A percentile compares a stretch with the other conserved stretches of the same genome.
These are phyloP conservation scores for Ascochyta pisi DNA, from an alignment of 2,329 filamentous ascomycete genomes.

Conservation along the genomic window DNA sequence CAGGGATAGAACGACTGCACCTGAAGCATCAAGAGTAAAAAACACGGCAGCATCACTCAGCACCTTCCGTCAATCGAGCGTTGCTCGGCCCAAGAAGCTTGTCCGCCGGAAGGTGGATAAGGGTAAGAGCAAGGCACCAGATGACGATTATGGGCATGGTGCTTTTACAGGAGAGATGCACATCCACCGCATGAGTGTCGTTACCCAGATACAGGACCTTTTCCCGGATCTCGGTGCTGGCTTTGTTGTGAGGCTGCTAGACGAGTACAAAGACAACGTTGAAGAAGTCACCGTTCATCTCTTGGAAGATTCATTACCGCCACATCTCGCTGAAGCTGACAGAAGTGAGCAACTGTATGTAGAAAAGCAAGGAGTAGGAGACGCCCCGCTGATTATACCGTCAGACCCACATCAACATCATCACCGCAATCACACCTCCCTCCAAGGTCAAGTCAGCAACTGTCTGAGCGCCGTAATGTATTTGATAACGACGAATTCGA, in stretches of 20 bases:
- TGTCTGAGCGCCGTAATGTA: constrained; percentile 70
- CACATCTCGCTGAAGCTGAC: constrained; percentile 70
- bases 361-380: not conserved
- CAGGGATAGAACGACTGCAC: constrained; percentile 59
- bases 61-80: constrained; percentile 61
- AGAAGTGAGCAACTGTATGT: constrained; percentile 67
- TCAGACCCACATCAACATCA: constrained; percentile 25
- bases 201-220: constrained; percentile 90
- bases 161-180: constrained; percentile 63
- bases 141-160: constrained; percentile 44
- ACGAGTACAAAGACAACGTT: constrained; percentile 77
- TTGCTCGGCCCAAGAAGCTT: constrained; percentile 60
- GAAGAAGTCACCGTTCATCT: constrained; percentile 83
- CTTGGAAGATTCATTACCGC: constrained; percentile 76
- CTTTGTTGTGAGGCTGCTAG: constrained; percentile 79
- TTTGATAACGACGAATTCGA: constrained; percentile 82
- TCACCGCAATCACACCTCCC: constrained; percentile 53
- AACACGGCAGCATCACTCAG: constrained; percentile 68
- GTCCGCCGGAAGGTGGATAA: constrained; percentile 68
- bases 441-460: constrained; percentile 64
- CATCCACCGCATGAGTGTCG: constrained; percentile 80
- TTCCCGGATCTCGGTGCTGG: constrained; percentile 86
- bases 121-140: constrained; percentile 63
- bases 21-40: constrained; percentile 62
- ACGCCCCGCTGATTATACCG: constrained; percentile 19